A percentile compares a stretch with the other conserved stretches of the same genome.
These are phyloP conservation scores for Citrus cavaleriei DNA, from an alignment of 345 rosid genomes.

Conservation along the genomic window DNA sequence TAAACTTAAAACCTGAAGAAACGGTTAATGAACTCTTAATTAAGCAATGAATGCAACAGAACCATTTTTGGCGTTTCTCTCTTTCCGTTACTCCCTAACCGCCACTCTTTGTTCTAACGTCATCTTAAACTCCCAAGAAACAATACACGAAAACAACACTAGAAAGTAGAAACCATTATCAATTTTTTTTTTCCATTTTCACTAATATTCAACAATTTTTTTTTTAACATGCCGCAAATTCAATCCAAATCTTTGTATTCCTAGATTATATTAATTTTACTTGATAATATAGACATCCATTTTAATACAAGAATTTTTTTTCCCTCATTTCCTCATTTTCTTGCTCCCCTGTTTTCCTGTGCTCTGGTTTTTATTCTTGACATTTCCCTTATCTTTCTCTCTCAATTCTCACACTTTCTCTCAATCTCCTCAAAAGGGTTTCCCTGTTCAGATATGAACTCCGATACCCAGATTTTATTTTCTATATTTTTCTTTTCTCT, in stretches of 20 bases:
- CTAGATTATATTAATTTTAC: neutral
- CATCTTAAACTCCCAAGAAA: neutral
- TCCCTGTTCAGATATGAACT: conserved; percentile 14
- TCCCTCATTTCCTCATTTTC: neutral
- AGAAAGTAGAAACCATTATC: neutral
- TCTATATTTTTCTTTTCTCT: conserved; percentile 7
- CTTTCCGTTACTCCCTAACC: conserved; percentile 15
- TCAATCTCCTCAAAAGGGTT: conserved; percentile 4
- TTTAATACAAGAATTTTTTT: neutral
- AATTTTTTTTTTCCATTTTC: neutral
- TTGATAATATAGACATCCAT: neutral
- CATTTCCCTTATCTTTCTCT: conserved; percentile 3
- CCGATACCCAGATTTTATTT: conserved; percentile 7
- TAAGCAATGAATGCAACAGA: conserved; percentile 4
- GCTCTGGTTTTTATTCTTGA: neutral
- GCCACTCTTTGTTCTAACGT: conserved; percentile 18
- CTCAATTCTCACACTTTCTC: neutral
- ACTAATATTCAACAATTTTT: neutral
- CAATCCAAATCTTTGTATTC: neutral
- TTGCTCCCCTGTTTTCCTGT: neutral
- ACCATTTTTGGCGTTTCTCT: neutral
- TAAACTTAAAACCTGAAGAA: neutral
- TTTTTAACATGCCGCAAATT: neutral
- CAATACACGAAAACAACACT: neutral
- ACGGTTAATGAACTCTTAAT: neutral